These are phyloP conservation scores for Drosera capensis DNA, from an alignment of 148 eudicot species.

Conservation along the genomic window DNA sequence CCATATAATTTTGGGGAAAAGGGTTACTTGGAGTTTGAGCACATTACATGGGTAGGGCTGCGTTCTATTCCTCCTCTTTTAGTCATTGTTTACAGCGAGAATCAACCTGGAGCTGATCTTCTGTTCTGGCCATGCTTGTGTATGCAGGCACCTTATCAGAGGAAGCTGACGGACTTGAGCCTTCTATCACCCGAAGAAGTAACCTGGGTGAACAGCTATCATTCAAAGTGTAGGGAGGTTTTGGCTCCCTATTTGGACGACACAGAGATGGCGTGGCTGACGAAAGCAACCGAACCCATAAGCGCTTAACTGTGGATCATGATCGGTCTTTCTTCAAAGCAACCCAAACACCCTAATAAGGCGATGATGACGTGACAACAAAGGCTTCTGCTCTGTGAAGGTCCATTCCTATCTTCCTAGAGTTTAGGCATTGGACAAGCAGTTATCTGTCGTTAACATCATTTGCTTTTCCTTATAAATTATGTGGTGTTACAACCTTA, in stretches of 20 bases:
- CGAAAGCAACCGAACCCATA: constrained; percentile 62
- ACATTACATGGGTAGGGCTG: constrained; percentile 83
- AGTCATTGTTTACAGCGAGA: background rate
- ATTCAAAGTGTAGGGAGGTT: constrained; percentile 50
- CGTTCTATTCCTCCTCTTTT: background rate
- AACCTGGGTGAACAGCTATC: constrained; percentile 63
- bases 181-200: constrained; percentile 65
- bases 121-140: background rate
- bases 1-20: constrained; percentile 74
- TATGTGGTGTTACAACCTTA: too few species aligned
- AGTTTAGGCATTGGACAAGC: too few species aligned
- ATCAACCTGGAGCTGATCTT: too few species aligned
- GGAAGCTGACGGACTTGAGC: constrained; percentile 51
- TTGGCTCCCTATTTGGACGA: constrained; percentile 53
- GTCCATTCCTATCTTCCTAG: too few species aligned
- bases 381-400: too few species aligned
- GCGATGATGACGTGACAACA: too few species aligned
- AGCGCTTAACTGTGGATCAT: constrained; percentile 16
- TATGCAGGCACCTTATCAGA: constrained; percentile 81
- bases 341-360: too few species aligned
- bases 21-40: constrained; percentile 83
- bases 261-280: constrained; percentile 60
- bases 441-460: too few species aligned
- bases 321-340: background rate
- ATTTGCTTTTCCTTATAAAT: too few species aligned